Evolutionary conservation across 208 protist species (phyloP).

Genomic region (Trypanosoma grayi): DNA sequence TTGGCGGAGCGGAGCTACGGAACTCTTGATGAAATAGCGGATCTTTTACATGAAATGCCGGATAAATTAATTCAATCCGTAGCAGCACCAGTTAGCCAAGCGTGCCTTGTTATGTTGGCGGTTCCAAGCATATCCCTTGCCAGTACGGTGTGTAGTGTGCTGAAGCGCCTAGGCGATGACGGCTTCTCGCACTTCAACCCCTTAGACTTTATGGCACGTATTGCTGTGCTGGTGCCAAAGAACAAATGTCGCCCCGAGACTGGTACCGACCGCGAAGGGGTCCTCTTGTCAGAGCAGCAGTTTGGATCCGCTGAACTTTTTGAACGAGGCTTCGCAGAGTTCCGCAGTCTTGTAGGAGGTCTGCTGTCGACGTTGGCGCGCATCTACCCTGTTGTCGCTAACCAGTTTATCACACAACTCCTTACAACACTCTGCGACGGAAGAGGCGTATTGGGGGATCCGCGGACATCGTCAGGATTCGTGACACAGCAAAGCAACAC

Average conservation of each 20-base stretch:
- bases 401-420: conserved; percentile 44
- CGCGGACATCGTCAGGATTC: conserved; percentile 53
- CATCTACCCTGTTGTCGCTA: conserved; percentile 43
- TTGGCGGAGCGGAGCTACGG: conserved; percentile 31
- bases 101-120: conserved; percentile 36
- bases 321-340: conserved; percentile 55
- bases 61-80: conserved; percentile 23
- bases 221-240: conserved; percentile 51
- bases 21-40: conserved; percentile 44
- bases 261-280: conserved; percentile 39
- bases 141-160: conserved; percentile 30
- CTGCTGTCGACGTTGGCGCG: conserved; percentile 42
- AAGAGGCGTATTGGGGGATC: conserved; percentile 45
- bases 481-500: conserved; percentile 75
- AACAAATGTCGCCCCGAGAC: conserved; percentile 55
- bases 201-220: conserved; percentile 30
- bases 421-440: conserved; percentile 45
- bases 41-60: conserved; percentile 49
- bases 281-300: conserved; percentile 55
- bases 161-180: conserved; percentile 39
- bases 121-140: conserved; percentile 77
- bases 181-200: conserved; percentile 33
- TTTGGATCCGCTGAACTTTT: conserved; percentile 53
- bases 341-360: conserved; percentile 41
- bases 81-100: conserved; percentile 22